Evolutionary conservation across 2,329 filamentous ascomycete genomes (phyloP).

Genomic region (Calonectria crousiana): DNA sequence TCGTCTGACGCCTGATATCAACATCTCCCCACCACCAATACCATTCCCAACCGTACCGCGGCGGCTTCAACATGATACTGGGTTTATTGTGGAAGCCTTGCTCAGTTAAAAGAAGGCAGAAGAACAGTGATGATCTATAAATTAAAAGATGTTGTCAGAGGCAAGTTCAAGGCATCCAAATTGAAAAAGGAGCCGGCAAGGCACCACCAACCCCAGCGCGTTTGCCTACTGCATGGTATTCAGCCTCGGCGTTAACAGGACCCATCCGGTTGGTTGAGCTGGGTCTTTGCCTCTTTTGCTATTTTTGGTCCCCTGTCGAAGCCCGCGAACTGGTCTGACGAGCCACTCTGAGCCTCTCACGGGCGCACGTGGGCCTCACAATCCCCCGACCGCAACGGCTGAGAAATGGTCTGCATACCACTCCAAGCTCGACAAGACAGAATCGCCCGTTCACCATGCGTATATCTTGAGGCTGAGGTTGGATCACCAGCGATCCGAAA

Average conservation of each 20-base stretch:
- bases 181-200: neutral
- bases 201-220: neutral
- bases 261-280: neutral
- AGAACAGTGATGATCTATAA: neutral
- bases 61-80: neutral
- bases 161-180: neutral
- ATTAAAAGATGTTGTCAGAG: neutral
- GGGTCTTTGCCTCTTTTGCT: neutral
- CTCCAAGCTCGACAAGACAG: neutral
- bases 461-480: neutral
- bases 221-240: neutral
- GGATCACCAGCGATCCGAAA: neutral
- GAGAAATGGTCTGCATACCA: neutral
- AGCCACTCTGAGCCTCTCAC: neutral
- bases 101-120: neutral
- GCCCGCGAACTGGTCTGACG: neutral
- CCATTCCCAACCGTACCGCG: conserved; percentile 10
- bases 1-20: conserved; percentile 7
- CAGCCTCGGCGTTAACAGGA: neutral
- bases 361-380: neutral
- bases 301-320: neutral
- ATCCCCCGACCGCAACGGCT: neutral
- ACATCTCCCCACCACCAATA: conserved; percentile 16
- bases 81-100: no score
- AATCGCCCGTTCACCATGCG: neutral